Evolutionary conservation across 73 alveolate genomes (phyloP).

Genomic region (Strombidium stylifer): DNA sequence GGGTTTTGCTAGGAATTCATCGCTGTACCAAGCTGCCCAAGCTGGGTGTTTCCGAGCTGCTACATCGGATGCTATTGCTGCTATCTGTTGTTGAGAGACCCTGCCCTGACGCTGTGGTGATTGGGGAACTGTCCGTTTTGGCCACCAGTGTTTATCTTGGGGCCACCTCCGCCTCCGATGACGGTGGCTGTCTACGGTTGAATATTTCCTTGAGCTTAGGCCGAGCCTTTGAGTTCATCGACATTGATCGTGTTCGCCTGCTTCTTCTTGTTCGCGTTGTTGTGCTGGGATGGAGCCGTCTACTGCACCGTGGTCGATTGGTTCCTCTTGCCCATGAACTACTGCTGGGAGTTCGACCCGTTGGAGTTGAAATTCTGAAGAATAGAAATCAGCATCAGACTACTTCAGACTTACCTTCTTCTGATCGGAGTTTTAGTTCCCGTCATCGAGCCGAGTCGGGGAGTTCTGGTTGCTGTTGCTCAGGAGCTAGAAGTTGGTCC

Average conservation of each 20-base stretch:
- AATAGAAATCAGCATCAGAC: neutral
- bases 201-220: neutral
- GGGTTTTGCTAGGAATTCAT: conserved; percentile 7
- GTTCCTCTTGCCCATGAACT: conserved; percentile 20
- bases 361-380: conserved; percentile 7
- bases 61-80: neutral
- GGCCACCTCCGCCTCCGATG: neutral
- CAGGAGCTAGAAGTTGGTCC: neutral
- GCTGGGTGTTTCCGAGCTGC: neutral
- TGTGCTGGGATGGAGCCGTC: no score
- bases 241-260: conserved; percentile 31
- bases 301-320: conserved; percentile 29
- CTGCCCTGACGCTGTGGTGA: neutral
- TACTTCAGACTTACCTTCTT: neutral
- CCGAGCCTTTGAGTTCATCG: conserved; percentile 18
- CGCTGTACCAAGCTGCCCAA: neutral
- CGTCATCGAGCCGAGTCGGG: no score
- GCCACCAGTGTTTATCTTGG: neutral
- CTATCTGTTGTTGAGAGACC: neutral
- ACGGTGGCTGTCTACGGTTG: neutral
- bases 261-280: conserved; percentile 23
- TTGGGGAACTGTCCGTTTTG: neutral
- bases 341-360: neutral
- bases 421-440: neutral
- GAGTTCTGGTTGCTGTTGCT: neutral